These are phyloP conservation scores for Canavalia ensiformis DNA, from an alignment of 306 rosid genomes.

Conservation along the genomic window DNA sequence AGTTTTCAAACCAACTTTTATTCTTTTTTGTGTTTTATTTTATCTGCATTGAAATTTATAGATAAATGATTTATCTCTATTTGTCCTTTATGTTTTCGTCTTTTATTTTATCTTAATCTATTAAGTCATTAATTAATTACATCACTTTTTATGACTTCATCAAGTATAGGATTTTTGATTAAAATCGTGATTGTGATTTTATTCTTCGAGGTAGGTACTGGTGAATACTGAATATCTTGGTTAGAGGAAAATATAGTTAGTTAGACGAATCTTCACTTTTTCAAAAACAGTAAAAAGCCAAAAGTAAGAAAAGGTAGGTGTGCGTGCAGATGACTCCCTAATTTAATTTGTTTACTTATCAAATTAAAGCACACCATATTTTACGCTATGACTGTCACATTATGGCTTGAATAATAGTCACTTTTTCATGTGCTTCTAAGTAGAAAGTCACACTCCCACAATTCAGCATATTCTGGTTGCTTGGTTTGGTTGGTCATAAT, in stretches of 20 bases:
- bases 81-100: conserved; percentile 9
- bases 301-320: conserved; percentile 22
- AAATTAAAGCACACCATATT: not conserved
- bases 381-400: conserved; percentile 10
- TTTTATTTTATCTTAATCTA: not conserved
- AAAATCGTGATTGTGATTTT: conserved; percentile 27
- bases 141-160: not conserved
- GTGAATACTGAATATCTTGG: not conserved
- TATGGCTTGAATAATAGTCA: conserved; percentile 37
- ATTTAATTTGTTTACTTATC: not conserved
- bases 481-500: conserved; percentile 41
- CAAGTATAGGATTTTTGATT: not conserved
- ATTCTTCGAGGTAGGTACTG: conserved; percentile 3
- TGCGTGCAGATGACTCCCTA: not conserved
- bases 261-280: conserved; percentile 37
- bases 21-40: not conserved
- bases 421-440: conserved; percentile 34
- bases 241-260: not conserved
- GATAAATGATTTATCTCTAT: not conserved
- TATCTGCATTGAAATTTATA: not conserved
- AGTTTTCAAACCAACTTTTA: not conserved
- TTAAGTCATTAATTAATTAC: not conserved
- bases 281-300: conserved; percentile 38
- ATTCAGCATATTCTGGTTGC: conserved; percentile 17
- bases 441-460: conserved; percentile 34